Conservation (phyloP, 441 rosid genomes). For the Raphanus hybrid region DNA sequence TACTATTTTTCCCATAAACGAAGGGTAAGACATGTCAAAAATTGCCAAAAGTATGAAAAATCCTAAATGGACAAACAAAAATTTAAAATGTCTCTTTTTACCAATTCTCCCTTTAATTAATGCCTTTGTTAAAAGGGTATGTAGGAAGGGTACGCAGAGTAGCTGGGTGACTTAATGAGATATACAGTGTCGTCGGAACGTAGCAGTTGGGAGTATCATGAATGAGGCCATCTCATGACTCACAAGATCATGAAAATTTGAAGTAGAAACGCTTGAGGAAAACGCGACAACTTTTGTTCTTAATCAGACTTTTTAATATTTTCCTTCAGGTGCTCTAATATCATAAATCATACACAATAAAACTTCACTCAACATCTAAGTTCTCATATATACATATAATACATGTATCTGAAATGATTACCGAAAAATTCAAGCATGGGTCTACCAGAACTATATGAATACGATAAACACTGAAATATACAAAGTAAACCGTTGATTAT, state of each 20-base stretch:
- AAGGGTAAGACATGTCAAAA: no score
- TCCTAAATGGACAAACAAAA: no score
- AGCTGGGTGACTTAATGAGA: constrained; percentile 1
- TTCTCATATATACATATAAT: neutral
- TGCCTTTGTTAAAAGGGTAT: neutral
- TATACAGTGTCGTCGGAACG: neutral
- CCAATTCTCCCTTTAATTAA: no score
- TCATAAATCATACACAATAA: neutral
- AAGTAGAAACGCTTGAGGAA: no score
- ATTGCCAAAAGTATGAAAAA: no score
- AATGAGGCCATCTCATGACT: neutral
- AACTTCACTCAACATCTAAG: neutral
- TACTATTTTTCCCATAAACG: no score
- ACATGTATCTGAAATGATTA: neutral
- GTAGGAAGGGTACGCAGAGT: neutral
- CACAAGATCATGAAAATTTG: no score
- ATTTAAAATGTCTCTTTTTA: no score
- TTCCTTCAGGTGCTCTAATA: neutral
- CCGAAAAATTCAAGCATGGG: neutral
- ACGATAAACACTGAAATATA: neutral
- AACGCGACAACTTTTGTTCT: no score
- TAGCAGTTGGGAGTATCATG: neutral
- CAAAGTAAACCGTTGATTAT: neutral
- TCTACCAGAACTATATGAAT: neutral
- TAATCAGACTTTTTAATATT: neutral